A percentile compares a stretch with the other conserved stretches of the same genome.
phyloP scores from a whole-genome alignment of 305 asterid genomes.

The Fraxinus paxiana region DNA sequence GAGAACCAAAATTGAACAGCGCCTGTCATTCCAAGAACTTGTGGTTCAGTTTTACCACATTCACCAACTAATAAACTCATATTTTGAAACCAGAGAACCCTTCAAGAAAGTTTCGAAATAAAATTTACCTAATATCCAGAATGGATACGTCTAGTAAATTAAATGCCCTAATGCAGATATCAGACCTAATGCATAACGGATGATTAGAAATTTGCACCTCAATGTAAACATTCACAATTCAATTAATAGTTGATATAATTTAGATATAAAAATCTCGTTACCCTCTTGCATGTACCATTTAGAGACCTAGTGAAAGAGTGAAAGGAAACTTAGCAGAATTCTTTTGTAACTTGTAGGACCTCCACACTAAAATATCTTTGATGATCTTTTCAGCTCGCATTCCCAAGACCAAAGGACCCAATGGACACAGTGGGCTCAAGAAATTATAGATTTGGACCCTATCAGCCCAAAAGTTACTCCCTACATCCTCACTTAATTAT shows the following conservation, averaged over 20 bases:
- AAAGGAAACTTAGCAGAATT: neutral
- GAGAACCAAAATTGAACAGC: neutral
- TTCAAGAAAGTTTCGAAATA: neutral
- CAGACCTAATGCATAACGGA: neutral
- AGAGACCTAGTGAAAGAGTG: neutral
- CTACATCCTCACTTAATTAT: neutral
- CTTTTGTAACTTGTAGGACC: neutral
- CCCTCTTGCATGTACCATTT: neutral
- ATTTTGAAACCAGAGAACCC: slow-evolving; percentile 1
- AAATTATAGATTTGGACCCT: neutral
- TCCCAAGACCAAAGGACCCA: neutral
- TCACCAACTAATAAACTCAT: neutral
- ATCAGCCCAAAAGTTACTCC: neutral
- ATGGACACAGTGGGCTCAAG: neutral
- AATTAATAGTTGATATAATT: neutral
- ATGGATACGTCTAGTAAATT: neutral
- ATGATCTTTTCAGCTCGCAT: neutral
- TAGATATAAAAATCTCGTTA: neutral
- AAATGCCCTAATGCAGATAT: neutral
- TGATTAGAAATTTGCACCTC: neutral
- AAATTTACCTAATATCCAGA: neutral
- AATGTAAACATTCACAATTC: neutral
- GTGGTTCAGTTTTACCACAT: neutral
- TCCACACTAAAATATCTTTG: neutral
- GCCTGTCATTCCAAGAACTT: neutral